These are phyloP conservation scores for Pichia deserticola DNA, from an alignment of 805 yeast species.

Conservation along the genomic window DNA sequence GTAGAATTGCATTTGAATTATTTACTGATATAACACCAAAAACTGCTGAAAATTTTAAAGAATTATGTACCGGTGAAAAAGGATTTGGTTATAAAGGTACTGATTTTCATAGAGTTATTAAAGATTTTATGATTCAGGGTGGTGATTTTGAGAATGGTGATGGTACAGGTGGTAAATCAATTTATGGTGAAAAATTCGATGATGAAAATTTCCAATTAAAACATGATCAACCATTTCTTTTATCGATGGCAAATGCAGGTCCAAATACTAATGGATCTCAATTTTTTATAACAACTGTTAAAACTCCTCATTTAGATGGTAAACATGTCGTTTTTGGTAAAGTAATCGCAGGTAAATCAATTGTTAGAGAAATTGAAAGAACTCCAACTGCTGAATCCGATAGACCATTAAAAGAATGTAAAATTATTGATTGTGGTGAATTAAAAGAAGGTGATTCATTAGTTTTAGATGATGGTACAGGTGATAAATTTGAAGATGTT, in stretches of 20 bases:
- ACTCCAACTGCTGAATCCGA: slow-evolving; percentile 58
- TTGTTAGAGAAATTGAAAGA: slow-evolving; percentile 73
- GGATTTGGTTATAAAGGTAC: slow-evolving; percentile 63
- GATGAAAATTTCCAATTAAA: slow-evolving; percentile 77
- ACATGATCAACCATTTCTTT: slow-evolving; percentile 79
- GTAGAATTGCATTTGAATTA: slow-evolving; percentile 74
- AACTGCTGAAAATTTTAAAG: slow-evolving; percentile 85
- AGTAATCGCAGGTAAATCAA: slow-evolving; percentile 72
- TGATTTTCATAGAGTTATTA: slow-evolving; percentile 88
- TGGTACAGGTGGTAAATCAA: slow-evolving; percentile 79
- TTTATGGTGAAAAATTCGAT: slow-evolving; percentile 79
- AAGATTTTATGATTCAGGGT: slow-evolving; percentile 88
- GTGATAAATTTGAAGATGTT: slow-evolving; percentile 72
- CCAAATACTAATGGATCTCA: slow-evolving; percentile 95
- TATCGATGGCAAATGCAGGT: slow-evolving; percentile 97
- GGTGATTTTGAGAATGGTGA: slow-evolving; percentile 77
- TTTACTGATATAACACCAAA: slow-evolving; percentile 58
- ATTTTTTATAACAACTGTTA: slow-evolving; percentile 86
- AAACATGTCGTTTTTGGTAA: slow-evolving; percentile 96
- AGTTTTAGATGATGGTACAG: slow-evolving; percentile 66
- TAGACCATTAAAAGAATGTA: slow-evolving; percentile 63
- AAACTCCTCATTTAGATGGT: slow-evolving; percentile 91
- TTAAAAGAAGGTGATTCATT: slow-evolving; percentile 49
- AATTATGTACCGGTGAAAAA: slow-evolving; percentile 83
- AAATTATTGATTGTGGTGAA: slow-evolving; percentile 73